Evolutionary conservation across 805 yeast species (phyloP).

Genomic region (Metschnikowia cerradonensis): DNA sequence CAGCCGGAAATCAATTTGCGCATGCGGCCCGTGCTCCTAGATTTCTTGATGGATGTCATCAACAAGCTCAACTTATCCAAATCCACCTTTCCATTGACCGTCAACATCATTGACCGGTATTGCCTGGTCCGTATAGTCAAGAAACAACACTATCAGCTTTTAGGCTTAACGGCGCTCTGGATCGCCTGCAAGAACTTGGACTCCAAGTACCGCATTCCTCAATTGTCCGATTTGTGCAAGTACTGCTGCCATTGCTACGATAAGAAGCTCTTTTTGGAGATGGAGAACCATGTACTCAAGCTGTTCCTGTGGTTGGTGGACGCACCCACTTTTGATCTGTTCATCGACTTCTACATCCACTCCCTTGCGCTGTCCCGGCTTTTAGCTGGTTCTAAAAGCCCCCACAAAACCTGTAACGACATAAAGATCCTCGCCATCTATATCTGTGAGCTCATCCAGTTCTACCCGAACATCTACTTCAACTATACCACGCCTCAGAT

Average conservation of each 20-base stretch:
- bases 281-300: conserved; percentile 65
- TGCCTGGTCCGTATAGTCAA: conserved; percentile 43
- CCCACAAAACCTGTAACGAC: conserved; percentile 33
- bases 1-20: conserved; percentile 44
- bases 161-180: conserved; percentile 44
- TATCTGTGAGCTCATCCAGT: conserved; percentile 63
- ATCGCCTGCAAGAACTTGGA: conserved; percentile 46
- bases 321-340: conserved; percentile 59
- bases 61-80: conserved; percentile 38
- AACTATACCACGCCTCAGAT: conserved; percentile 50
- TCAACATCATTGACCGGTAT: conserved; percentile 41
- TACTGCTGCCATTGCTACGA: conserved; percentile 58
- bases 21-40: conserved; percentile 42
- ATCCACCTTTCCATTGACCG: conserved; percentile 42
- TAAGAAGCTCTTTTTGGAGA: conserved; percentile 53
- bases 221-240: conserved; percentile 47
- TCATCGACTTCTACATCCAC: conserved; percentile 54
- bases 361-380: conserved; percentile 23
- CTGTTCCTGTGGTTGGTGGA: conserved; percentile 62
- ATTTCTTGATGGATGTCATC: conserved; percentile 43
- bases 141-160: conserved; percentile 43
- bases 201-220: conserved; percentile 55
- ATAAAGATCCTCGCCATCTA: conserved; percentile 55
- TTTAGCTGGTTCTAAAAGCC: conserved; percentile 27
- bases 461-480: conserved; percentile 55